Conservation (phyloP, 345 rosid genomes). For the Nephelium lappaceum region DNA sequence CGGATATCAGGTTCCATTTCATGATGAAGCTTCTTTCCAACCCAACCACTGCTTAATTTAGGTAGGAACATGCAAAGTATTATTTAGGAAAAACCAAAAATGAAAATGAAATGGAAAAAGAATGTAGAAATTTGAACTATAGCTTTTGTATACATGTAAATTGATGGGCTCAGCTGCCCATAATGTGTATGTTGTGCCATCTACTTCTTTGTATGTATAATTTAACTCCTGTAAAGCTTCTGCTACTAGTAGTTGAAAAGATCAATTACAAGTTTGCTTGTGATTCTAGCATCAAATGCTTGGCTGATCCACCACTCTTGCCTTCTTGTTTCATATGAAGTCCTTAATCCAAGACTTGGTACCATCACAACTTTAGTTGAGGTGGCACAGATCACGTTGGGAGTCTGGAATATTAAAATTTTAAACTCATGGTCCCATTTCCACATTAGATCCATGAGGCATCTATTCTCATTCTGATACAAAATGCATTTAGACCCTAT, state of each 20-base stretch:
- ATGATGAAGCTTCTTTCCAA: slow-evolving; percentile 88
- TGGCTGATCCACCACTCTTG: background rate
- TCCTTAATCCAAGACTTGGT: too few species aligned
- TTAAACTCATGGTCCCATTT: background rate
- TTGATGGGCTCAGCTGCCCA: slow-evolving; percentile 5
- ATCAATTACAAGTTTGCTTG: background rate
- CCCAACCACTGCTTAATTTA: slow-evolving; percentile 27
- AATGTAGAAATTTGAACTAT: slow-evolving; percentile 15
- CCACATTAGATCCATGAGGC: background rate
- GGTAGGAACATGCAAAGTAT: slow-evolving; percentile 3
- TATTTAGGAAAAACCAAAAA: background rate
- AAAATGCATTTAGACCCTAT: background rate
- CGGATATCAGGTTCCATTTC: slow-evolving; percentile 64
- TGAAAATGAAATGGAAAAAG: background rate
- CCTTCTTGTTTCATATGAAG: too few species aligned
- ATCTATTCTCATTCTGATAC: background rate
- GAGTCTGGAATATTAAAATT: too few species aligned
- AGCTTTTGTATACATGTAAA: slow-evolving; percentile 7
- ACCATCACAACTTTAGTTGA: too few species aligned
- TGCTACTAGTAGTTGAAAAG: background rate
- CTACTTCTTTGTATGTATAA: background rate
- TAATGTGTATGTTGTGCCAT: background rate
- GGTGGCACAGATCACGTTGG: too few species aligned
- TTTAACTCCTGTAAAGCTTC: slow-evolving; percentile 1
- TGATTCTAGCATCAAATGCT: background rate